These are phyloP conservation scores for Chaetomidium leptoderma DNA, from an alignment of 495 filamentous ascomycete genomes.

Conservation along the genomic window DNA sequence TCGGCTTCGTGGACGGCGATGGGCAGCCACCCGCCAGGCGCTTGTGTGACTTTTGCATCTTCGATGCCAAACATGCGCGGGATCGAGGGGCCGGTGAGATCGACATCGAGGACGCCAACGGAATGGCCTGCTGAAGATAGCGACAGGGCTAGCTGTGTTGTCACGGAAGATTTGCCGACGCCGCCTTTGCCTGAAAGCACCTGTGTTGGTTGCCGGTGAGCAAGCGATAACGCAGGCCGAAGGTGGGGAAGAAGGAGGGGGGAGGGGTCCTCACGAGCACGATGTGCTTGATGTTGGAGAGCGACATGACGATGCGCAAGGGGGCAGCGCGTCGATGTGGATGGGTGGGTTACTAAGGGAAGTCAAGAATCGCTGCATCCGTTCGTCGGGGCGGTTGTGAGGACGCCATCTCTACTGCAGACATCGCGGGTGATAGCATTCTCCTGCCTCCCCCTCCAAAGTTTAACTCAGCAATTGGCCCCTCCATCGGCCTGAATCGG, in stretches of 20 bases:
- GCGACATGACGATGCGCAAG: constrained; percentile 44
- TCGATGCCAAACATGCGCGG: constrained; percentile 90
- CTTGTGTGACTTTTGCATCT: constrained; percentile 82
- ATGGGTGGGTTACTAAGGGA: background rate
- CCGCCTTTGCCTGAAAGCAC: constrained; percentile 97
- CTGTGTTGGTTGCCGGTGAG: constrained; percentile 32
- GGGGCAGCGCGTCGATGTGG: background rate
- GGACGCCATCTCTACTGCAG: background rate
- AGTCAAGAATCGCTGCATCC: background rate
- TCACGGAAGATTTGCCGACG: constrained; percentile 95
- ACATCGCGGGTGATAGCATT: background rate
- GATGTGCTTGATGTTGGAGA: constrained; percentile 57
- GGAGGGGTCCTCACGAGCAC: constrained; percentile 54
- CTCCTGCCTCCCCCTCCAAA: background rate
- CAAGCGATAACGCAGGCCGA: constrained; percentile 13
- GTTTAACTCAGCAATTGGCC: constrained; percentile 6
- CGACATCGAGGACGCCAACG: constrained; percentile 93
- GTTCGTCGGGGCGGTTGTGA: constrained; percentile 20
- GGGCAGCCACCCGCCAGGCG: constrained; percentile 83
- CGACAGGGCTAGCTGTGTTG: constrained; percentile 88
- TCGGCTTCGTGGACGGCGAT: constrained; percentile 68
- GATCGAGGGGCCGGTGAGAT: constrained; percentile 93
- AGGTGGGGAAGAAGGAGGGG: constrained; percentile 14
- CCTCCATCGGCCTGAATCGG: constrained; percentile 30
- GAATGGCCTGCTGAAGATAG: constrained; percentile 77